Percentiles rank a stretch among this genome's conserved stretches.
Conservation (phyloP, 192 early-diverging fungal genomes). For the Backusella tuberculispora region DNA sequence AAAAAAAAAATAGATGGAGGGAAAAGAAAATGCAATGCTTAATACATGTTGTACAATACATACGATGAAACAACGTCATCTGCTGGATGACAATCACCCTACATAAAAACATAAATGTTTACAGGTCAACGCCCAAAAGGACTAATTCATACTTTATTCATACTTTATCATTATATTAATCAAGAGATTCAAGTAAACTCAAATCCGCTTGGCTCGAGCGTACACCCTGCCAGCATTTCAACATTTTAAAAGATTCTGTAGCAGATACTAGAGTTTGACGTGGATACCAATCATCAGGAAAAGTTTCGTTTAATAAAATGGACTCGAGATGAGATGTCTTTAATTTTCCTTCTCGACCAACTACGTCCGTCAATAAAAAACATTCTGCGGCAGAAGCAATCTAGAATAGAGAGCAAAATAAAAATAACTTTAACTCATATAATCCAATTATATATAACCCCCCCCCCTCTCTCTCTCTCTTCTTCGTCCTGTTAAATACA, state of each 20-base stretch:
- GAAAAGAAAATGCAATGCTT: background rate
- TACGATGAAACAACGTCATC: background rate
- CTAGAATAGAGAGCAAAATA: background rate
- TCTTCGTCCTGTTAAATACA: background rate
- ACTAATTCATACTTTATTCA: background rate
- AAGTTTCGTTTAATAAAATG: constrained; percentile 11
- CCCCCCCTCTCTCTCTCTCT: too few species aligned
- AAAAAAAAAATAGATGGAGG: background rate
- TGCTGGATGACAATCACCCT: background rate
- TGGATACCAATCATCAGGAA: constrained; percentile 14
- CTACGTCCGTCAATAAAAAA: constrained; percentile 4
- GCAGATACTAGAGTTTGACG: background rate
- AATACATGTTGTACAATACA: background rate
- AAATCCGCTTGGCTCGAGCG: background rate
- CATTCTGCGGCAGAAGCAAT: constrained; percentile 9
- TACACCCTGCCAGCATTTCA: background rate
- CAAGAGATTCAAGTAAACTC: background rate
- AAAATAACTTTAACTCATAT: background rate
- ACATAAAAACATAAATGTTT: background rate
- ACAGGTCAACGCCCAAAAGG: background rate
- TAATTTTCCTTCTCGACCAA: constrained; percentile 16
- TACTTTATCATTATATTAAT: background rate
- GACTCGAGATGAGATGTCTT: background rate
- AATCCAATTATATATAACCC: background rate
- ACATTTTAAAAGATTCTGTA: background rate